Percentiles rank a stretch among this genome's conserved stretches.
Evolutionary conservation across 345 rosid genomes (phyloP).

Genomic region (rapeseed (Brassica napus)): DNA sequence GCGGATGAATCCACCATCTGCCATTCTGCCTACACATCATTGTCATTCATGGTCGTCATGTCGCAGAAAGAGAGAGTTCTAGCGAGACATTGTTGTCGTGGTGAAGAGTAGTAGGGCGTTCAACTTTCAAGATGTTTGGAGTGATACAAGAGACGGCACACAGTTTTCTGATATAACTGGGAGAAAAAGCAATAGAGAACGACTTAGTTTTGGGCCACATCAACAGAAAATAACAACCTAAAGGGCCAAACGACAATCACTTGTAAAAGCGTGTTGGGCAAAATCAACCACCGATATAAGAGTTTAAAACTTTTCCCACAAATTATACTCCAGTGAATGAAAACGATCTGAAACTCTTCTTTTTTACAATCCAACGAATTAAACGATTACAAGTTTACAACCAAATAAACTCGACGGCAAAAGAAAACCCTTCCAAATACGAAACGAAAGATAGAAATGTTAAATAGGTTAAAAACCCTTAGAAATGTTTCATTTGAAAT

Average conservation of each 20-base stretch:
- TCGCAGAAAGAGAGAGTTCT: not conserved
- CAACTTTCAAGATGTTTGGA: not conserved
- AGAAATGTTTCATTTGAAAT: too few relatives aligned
- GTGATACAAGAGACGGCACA: not conserved
- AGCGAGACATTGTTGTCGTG: not conserved
- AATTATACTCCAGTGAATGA: not conserved
- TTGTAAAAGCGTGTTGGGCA: not conserved
- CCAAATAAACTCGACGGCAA: not conserved
- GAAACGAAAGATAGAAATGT: not conserved
- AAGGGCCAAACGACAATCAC: not conserved
- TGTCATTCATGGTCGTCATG: not conserved
- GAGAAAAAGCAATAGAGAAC: not conserved
- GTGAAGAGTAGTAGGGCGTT: not conserved
- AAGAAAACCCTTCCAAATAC: not conserved
- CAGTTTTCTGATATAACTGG: not conserved
- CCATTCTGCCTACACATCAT: not conserved
- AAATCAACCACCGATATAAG: not conserved
- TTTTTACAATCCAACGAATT: too few relatives aligned
- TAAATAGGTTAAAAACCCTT: not conserved
- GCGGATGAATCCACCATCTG: not conserved
- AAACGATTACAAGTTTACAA: not conserved
- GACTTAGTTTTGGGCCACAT: not conserved
- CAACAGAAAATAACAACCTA: not conserved
- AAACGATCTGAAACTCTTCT: not conserved
- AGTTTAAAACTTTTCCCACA: not conserved